Conservation (phyloP, 208 protist species). For the Trypanosoma cruzi region DNA sequence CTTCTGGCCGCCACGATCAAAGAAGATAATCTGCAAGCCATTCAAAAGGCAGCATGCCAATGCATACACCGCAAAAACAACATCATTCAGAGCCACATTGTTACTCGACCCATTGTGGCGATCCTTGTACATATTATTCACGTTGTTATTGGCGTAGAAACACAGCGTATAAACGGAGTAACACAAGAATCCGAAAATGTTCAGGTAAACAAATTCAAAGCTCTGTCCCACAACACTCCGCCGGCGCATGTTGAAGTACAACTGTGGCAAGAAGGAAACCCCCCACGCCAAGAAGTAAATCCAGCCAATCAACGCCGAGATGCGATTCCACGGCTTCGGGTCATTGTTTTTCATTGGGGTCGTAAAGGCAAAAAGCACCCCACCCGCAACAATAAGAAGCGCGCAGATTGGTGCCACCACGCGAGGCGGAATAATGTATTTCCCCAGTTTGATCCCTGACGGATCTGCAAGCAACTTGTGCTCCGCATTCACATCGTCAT, state of each 20-base stretch:
- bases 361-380: slow-evolving; percentile 26
- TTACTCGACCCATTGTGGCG: slow-evolving; percentile 26
- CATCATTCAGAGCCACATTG: slow-evolving; percentile 72
- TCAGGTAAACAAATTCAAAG: slow-evolving; percentile 73
- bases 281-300: slow-evolving; percentile 72
- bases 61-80: slow-evolving; percentile 68
- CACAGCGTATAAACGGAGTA: slow-evolving; percentile 55
- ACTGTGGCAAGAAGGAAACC: slow-evolving; percentile 74
- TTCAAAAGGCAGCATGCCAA: slow-evolving; percentile 46
- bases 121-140: slow-evolving; percentile 44
- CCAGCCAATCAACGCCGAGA: slow-evolving; percentile 58
- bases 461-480: not conserved
- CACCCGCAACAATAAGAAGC: not conserved
- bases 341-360: slow-evolving; percentile 7
- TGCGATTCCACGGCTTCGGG: slow-evolving; percentile 36
- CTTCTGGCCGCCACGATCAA: slow-evolving; percentile 38
- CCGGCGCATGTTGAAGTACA: slow-evolving; percentile 49
- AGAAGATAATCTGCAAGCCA: slow-evolving; percentile 48
- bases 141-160: slow-evolving; percentile 39
- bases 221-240: slow-evolving; percentile 58
- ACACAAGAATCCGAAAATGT: slow-evolving; percentile 62
- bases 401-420: slow-evolving; percentile 1
- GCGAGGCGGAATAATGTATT: slow-evolving; percentile 1
- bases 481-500: not conserved
- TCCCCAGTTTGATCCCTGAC: slow-evolving; percentile 4